Evolutionary conservation across 345 rosid species (phyloP).

Genomic region (Rhodomyrtus tomentosa): DNA sequence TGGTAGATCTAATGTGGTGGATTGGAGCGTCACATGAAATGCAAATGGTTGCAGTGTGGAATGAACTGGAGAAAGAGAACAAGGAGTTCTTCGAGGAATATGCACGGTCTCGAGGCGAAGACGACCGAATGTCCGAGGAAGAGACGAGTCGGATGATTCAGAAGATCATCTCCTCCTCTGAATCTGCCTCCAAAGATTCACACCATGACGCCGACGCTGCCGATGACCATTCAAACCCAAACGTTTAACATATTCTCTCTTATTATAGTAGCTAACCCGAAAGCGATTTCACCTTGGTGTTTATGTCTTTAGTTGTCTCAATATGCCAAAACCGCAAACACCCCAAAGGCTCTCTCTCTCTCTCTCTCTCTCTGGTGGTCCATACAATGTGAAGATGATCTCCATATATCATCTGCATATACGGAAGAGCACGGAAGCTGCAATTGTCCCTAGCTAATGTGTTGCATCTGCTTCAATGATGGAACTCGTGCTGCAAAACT

Average conservation of each 20-base stretch:
- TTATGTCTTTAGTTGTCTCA: neutral
- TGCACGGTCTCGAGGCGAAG: constrained; percentile 43
- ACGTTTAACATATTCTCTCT: neutral
- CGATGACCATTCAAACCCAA: neutral
- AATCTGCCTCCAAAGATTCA: constrained; percentile 10
- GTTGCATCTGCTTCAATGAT: neutral
- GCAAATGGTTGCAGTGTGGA: constrained; percentile 50
- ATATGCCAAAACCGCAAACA: neutral
- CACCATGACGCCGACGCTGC: constrained; percentile 6
- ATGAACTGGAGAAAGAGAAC: constrained; percentile 85
- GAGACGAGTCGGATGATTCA: constrained; percentile 73
- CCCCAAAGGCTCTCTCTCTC: neutral
- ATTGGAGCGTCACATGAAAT: neutral
- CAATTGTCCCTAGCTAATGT: neutral
- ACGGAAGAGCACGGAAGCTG: constrained; percentile 1
- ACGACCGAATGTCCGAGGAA: constrained; percentile 71
- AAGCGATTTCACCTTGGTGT: neutral
- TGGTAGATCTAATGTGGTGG: neutral
- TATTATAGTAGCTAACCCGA: neutral
- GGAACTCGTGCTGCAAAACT: neutral
- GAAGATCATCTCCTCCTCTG: constrained; percentile 51
- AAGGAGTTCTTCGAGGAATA: constrained; percentile 80
- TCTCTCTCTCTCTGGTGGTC: constrained; percentile 6
- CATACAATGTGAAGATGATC: neutral
- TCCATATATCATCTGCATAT: neutral